Evolutionary conservation across 768 basidiomycete genomes (phyloP).

Genomic region (Suillus paluster): DNA sequence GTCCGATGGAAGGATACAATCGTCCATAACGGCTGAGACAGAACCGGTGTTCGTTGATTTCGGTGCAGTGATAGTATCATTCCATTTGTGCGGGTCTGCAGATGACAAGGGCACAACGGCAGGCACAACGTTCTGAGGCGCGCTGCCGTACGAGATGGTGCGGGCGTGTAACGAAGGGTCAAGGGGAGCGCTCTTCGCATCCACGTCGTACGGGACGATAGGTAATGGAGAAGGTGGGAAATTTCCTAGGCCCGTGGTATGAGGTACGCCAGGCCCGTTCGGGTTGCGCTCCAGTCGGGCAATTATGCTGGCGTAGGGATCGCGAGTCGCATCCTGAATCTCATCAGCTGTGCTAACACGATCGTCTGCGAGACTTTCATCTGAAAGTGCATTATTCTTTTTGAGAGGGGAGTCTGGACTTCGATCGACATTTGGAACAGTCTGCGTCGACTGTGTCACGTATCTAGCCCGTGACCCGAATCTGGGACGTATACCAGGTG

Average conservation of each 20-base stretch:
- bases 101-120: constrained; percentile 6
- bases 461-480: constrained; percentile 22
- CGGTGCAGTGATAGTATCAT: neutral
- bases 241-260: neutral
- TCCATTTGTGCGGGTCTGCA: too few species aligned
- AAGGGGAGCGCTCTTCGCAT: neutral
- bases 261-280: neutral
- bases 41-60: too few species aligned
- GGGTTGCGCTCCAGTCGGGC: neutral
- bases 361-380: neutral
- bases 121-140: constrained; percentile 6
- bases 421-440: constrained; percentile 10
- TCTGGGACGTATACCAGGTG: constrained; percentile 24
- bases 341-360: neutral
- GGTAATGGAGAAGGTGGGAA: neutral
- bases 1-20: neutral
- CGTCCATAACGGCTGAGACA: neutral
- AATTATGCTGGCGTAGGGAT: neutral
- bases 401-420: constrained; percentile 1
- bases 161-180: constrained; percentile 18
- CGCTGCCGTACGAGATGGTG: constrained; percentile 8
- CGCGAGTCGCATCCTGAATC: neutral
- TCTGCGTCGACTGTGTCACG: constrained; percentile 17
- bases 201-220: neutral
- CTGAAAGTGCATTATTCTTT: constrained; percentile 7